Conservation (phyloP, 495 filamentous ascomycete genomes). For the Eremomyces bilateralis region DNA sequence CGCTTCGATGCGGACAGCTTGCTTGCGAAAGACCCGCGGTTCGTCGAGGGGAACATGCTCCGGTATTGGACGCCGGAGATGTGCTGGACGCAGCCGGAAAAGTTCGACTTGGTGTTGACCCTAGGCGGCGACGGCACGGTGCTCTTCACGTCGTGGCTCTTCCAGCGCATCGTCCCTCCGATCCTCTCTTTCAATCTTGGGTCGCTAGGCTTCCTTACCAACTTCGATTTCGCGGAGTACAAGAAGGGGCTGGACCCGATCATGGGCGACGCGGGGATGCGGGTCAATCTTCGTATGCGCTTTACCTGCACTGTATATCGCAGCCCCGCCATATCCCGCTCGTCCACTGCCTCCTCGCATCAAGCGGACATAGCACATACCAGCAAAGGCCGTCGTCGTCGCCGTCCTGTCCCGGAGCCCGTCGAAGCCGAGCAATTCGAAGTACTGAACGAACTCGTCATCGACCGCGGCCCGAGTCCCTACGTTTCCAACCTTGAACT, state of each 20-base stretch:
- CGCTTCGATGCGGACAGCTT: slow-evolving; percentile 65
- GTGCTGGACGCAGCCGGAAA: slow-evolving; percentile 73
- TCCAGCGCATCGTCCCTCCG: slow-evolving; percentile 89
- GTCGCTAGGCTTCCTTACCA: slow-evolving; percentile 85
- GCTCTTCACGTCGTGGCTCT: slow-evolving; percentile 86
- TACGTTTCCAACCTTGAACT: slow-evolving; percentile 92
- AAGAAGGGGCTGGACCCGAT: slow-evolving; percentile 58
- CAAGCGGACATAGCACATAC: not conserved
- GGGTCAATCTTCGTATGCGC: slow-evolving; percentile 87
- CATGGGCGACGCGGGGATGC: slow-evolving; percentile 85
- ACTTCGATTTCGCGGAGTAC: slow-evolving; percentile 80
- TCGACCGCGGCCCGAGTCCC: slow-evolving; percentile 88
- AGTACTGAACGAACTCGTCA: slow-evolving; percentile 91
- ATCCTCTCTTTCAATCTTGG: slow-evolving; percentile 81
- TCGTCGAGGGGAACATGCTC: slow-evolving; percentile 57
- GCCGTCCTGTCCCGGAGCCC: slow-evolving; percentile 10
- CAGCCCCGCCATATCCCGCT: not conserved
- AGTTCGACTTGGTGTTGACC: slow-evolving; percentile 80
- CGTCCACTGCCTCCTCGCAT: no score
- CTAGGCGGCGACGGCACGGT: slow-evolving; percentile 95
- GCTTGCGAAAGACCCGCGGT: slow-evolving; percentile 44
- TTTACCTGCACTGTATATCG: slow-evolving; percentile 92
- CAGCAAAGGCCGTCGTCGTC: no score
- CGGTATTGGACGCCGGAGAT: slow-evolving; percentile 88
- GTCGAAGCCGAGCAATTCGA: slow-evolving; percentile 58